phyloP scores from a whole-genome alignment of 2,329 filamentous ascomycete genomes.

The Curvularia eragrostidis region DNA sequence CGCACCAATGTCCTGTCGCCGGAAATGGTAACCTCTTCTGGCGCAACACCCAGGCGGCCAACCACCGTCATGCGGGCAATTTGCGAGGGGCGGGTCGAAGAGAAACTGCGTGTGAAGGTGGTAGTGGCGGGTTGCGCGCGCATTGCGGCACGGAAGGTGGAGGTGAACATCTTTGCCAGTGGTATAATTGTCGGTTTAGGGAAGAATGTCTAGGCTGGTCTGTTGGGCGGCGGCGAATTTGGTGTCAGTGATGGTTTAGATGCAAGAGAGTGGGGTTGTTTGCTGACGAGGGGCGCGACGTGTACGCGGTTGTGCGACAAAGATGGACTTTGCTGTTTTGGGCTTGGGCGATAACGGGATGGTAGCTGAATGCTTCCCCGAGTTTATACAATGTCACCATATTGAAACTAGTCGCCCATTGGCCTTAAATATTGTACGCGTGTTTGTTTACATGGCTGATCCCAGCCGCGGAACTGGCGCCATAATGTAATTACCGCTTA shows the following conservation, averaged over 20 bases:
- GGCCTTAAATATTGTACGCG: conserved; percentile 5
- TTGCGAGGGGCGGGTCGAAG: conserved; percentile 66
- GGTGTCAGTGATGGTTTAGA: conserved; percentile 12
- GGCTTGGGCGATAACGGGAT: conserved; percentile 10
- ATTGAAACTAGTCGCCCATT: not conserved
- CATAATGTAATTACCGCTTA: conserved; percentile 27
- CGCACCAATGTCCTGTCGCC: conserved; percentile 79
- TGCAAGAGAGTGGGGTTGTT: conserved; percentile 19
- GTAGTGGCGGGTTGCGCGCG: conserved; percentile 54
- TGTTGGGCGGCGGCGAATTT: conserved; percentile 8
- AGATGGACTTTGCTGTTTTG: conserved; percentile 6
- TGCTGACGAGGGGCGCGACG: conserved; percentile 21
- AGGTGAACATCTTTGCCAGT: conserved; percentile 37
- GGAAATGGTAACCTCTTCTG: conserved; percentile 75
- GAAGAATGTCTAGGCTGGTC: not conserved
- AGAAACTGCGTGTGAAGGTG: conserved; percentile 71
- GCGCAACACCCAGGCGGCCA: conserved; percentile 80
- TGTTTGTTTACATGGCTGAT: conserved; percentile 11
- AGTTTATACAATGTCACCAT: not conserved
- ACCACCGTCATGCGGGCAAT: conserved; percentile 85
- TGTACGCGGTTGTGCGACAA: conserved; percentile 22
- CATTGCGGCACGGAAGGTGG: conserved; percentile 58
- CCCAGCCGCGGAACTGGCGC: conserved; percentile 14
- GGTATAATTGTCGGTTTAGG: not conserved
- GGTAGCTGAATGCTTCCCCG: not conserved